phyloP scores from a whole-genome alignment of 2,329 filamentous ascomycete genomes.

The Pestalotiopsis sp. region DNA sequence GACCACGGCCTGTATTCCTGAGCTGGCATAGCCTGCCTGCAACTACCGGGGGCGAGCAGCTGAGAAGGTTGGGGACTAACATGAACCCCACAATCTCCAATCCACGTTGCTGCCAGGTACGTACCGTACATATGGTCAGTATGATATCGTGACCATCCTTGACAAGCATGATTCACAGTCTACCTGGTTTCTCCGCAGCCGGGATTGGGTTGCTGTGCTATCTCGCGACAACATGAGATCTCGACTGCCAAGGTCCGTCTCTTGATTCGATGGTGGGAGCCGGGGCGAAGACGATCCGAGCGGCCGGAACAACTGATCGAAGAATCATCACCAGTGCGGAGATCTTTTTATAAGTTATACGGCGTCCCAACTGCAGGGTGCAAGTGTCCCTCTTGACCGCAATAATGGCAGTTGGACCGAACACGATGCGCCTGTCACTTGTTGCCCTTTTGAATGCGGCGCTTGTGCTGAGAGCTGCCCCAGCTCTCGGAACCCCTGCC shows the following conservation, averaged over 20 bases:
- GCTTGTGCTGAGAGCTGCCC: neutral
- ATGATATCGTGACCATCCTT: neutral
- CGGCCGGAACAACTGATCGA: neutral
- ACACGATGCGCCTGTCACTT: constrained; percentile 3
- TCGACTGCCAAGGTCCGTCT: neutral
- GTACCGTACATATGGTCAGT: no score
- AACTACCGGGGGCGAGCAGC: neutral
- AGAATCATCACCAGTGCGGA: neutral
- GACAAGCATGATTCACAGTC: constrained; percentile 6
- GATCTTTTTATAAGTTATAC: neutral
- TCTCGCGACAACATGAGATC: constrained; percentile 1
- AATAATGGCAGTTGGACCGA: no score
- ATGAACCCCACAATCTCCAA: constrained; percentile 6
- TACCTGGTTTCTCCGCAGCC: neutral
- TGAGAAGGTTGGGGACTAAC: neutral
- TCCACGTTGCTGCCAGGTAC: neutral
- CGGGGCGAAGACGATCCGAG: neutral
- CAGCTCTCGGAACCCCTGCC: neutral
- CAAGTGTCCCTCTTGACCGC: neutral
- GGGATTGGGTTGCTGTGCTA: neutral
- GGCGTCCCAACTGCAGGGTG: neutral
- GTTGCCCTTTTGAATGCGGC: neutral
- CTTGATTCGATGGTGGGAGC: neutral
- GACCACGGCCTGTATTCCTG: neutral
- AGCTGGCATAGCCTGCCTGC: neutral